phyloP scores from a whole-genome alignment of 2,329 filamentous ascomycete genomes.

The Golovinomyces cichoracearum region DNA sequence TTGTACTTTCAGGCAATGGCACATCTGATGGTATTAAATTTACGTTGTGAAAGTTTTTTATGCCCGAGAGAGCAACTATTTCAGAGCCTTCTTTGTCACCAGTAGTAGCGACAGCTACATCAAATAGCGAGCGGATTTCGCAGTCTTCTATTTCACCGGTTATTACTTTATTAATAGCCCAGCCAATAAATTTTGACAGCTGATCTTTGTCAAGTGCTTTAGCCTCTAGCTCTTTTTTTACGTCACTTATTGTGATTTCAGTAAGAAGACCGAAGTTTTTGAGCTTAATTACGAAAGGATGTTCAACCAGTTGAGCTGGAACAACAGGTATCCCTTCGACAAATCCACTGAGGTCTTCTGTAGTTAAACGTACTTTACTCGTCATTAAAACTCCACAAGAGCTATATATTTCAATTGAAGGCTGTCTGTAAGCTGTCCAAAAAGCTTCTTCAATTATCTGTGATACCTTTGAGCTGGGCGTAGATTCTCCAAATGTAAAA shows the following conservation, averaged over 20 bases:
- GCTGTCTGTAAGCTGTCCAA: conserved; percentile 68
- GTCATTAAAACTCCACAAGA: conserved; percentile 70
- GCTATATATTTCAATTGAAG: conserved; percentile 67
- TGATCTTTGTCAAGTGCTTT: conserved; percentile 60
- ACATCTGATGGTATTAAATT: conserved; percentile 56
- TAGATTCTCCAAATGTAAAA: conserved; percentile 73
- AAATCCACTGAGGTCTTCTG: conserved; percentile 42
- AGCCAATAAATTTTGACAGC: conserved; percentile 57
- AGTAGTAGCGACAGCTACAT: conserved; percentile 52
- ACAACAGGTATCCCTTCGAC: conserved; percentile 72
- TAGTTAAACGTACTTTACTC: conserved; percentile 50
- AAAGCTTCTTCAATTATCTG: conserved; percentile 83
- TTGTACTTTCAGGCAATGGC: conserved; percentile 54
- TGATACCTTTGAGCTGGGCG: conserved; percentile 59
- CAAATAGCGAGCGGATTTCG: conserved; percentile 44
- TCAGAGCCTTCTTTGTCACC: conserved; percentile 32
- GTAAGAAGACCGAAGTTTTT: conserved; percentile 68
- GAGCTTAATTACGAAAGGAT: conserved; percentile 54
- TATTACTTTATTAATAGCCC: conserved; percentile 49
- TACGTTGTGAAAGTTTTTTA: conserved; percentile 50
- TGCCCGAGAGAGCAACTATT: conserved; percentile 51
- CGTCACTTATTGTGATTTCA: conserved; percentile 65
- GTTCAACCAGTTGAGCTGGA: conserved; percentile 45
- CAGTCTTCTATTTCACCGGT: conserved; percentile 44
- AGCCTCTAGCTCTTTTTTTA: conserved; percentile 55